These are phyloP conservation scores for Musa acuminata DNA, from an alignment of 176 grass and related monocot species.

Conservation along the genomic window DNA sequence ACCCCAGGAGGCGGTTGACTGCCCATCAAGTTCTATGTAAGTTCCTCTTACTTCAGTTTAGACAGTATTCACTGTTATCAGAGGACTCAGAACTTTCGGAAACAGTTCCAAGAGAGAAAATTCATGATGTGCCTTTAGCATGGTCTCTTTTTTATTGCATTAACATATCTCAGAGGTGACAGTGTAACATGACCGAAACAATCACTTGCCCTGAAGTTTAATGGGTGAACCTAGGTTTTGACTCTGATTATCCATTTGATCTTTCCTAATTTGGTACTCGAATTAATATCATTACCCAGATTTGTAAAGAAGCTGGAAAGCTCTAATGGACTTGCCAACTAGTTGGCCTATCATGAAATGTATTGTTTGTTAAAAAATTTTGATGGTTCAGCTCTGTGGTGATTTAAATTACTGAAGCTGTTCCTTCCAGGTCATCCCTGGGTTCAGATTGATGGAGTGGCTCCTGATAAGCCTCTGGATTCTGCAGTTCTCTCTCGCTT, in stretches of 20 bases:
- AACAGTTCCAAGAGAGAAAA: not conserved
- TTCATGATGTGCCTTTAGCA: not conserved
- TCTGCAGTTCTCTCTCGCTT: slow-evolving; percentile 17
- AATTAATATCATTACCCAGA: no score
- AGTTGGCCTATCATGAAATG: not conserved
- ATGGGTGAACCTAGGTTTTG: not conserved
- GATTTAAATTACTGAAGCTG: not conserved
- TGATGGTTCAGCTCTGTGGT: not conserved
- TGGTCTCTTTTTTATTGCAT: not conserved
- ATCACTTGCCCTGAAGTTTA: not conserved
- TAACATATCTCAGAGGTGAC: not conserved
- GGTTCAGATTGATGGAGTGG: slow-evolving; percentile 10
- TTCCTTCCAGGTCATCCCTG: slow-evolving; percentile 13
- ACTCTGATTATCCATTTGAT: not conserved
- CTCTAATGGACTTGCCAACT: not conserved
- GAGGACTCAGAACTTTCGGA: no score
- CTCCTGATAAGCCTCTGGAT: slow-evolving; percentile 17
- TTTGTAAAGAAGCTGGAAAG: no score
- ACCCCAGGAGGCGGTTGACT: slow-evolving; percentile 7
- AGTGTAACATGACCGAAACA: not conserved
- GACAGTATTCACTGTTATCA: not conserved
- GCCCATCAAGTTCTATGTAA: slow-evolving; percentile 3
- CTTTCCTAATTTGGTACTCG: not conserved
- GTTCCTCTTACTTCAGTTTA: not conserved
- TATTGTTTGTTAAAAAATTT: not conserved